Percentiles rank a stretch among this genome's conserved stretches.
These are phyloP conservation scores for Stagonosporopsis rhizophila DNA, from an alignment of 2,329 filamentous ascomycete genomes.

Conservation along the genomic window DNA sequence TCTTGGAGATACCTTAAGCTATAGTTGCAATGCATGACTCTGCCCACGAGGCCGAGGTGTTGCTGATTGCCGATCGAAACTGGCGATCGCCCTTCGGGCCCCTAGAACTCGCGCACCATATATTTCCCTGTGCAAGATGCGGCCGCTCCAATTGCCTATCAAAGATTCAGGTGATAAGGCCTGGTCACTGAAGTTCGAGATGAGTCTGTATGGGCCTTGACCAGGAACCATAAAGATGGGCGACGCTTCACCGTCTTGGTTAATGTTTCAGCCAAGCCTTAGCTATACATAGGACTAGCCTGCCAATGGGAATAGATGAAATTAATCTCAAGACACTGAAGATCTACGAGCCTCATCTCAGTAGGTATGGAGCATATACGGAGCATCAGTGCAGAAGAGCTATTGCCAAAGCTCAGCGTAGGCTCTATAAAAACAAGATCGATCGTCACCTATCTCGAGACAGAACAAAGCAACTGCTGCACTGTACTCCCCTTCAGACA, in stretches of 20 bases:
- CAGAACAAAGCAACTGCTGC: not conserved
- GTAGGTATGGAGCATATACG: not conserved
- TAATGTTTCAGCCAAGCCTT: constrained; percentile 6
- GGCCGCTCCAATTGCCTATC: not conserved
- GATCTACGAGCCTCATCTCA: not conserved
- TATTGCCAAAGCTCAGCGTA: not conserved
- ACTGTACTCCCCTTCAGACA: not conserved
- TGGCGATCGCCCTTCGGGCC: too few relatives aligned
- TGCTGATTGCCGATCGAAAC: not conserved
- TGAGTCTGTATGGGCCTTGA: not conserved
- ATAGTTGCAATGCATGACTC: not conserved
- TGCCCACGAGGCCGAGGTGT: not conserved
- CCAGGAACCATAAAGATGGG: not conserved
- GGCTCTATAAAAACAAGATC: not conserved
- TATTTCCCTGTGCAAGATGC: too few relatives aligned
- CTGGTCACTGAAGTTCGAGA: not conserved
- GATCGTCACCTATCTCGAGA: not conserved
- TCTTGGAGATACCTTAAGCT: not conserved
- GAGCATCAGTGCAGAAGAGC: not conserved
- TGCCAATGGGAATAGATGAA: constrained; percentile 9
- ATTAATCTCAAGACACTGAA: not conserved
- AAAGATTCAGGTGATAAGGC: not conserved
- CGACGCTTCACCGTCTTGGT: not conserved
- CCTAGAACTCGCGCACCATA: too few relatives aligned
- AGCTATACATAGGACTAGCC: not conserved